These are phyloP conservation scores for Alloascoidea africana DNA, from an alignment of 805 yeast species.

Conservation along the genomic window DNA sequence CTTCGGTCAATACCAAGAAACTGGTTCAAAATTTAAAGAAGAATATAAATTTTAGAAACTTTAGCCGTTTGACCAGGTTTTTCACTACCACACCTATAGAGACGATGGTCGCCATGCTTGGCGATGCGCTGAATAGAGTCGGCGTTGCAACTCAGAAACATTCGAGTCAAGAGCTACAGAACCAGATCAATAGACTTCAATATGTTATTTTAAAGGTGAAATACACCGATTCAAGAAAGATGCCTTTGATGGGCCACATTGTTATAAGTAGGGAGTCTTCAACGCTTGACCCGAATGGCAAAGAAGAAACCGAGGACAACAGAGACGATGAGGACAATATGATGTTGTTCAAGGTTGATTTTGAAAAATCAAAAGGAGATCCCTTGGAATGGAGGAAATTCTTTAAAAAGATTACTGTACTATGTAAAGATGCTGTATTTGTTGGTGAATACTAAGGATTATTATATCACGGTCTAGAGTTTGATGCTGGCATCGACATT, in stretches of 20 bases:
- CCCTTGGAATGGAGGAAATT: slow-evolving; percentile 63
- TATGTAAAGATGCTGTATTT: slow-evolving; percentile 43
- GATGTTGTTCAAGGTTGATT: slow-evolving; percentile 26
- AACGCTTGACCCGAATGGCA: slow-evolving; percentile 11
- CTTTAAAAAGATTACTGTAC: slow-evolving; percentile 38
- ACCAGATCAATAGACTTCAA: slow-evolving; percentile 13
- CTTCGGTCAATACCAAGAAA: slow-evolving; percentile 3
- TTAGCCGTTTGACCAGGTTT: slow-evolving; percentile 21
- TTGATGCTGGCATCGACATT: too few species aligned
- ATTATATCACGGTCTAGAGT: too few species aligned
- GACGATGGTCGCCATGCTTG: slow-evolving; percentile 23
- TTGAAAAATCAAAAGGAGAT: slow-evolving; percentile 43
- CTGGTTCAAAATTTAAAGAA: slow-evolving; percentile 5
- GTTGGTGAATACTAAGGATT: slow-evolving; percentile 19
- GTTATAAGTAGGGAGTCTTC: slow-evolving; percentile 23
- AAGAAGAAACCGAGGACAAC: slow-evolving; percentile 11
- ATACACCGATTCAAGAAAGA: slow-evolving; percentile 30
- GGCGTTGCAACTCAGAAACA: slow-evolving; percentile 20
- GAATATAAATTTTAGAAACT: slow-evolving; percentile 12
- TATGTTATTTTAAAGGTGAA: slow-evolving; percentile 16
- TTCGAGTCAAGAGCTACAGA: slow-evolving; percentile 1
- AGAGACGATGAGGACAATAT: slow-evolving; percentile 14
- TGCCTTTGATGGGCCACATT: slow-evolving; percentile 30
- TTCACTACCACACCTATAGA: slow-evolving; percentile 30
- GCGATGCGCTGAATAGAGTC: slow-evolving; percentile 25